A percentile compares a stretch with the other conserved stretches of the same genome.
These are phyloP conservation scores for Verticillium klebahnii DNA, from an alignment of 2,329 filamentous ascomycete genomes.

Conservation along the genomic window DNA sequence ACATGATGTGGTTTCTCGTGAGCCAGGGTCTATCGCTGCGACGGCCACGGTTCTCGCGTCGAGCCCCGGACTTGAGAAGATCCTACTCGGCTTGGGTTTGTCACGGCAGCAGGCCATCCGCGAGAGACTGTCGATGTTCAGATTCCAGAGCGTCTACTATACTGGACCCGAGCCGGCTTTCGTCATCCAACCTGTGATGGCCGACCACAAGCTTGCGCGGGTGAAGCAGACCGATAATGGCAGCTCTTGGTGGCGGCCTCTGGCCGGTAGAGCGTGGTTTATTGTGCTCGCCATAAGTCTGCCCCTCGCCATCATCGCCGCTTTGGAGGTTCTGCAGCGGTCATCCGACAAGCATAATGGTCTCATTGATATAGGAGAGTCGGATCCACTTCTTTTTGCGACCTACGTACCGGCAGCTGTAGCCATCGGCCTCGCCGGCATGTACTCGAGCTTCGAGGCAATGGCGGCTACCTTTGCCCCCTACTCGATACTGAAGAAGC, in stretches of 20 bases:
- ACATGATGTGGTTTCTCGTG: constrained; percentile 2
- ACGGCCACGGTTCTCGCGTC: constrained; percentile 6
- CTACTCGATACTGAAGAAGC: constrained; percentile 15
- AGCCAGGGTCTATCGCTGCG: constrained; percentile 8
- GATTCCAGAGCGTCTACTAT: not conserved
- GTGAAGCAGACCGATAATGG: not conserved
- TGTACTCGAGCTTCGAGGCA: constrained; percentile 16
- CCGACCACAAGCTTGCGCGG: not conserved
- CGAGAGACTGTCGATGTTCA: not conserved
- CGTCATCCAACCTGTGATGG: not conserved
- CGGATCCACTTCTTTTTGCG: constrained; percentile 17
- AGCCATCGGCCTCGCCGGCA: constrained; percentile 11
- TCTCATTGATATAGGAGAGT: constrained; percentile 13
- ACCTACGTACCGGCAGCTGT: constrained; percentile 21
- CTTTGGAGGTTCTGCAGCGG: constrained; percentile 17
- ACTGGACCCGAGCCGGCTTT: constrained; percentile 1
- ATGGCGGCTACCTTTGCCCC: constrained; percentile 18
- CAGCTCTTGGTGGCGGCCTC: constrained; percentile 16
- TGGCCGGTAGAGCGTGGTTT: constrained; percentile 17
- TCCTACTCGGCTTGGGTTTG: not conserved
- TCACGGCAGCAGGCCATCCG: not conserved
- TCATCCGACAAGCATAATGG: constrained; percentile 19
- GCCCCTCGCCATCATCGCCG: constrained; percentile 15
- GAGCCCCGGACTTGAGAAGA: constrained; percentile 5
- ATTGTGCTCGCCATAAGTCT: constrained; percentile 17